Percentiles rank a stretch among this genome's conserved stretches.
Conservation (phyloP, 2,329 filamentous ascomycete genomes). For the Colletotrichum phormii region DNA sequence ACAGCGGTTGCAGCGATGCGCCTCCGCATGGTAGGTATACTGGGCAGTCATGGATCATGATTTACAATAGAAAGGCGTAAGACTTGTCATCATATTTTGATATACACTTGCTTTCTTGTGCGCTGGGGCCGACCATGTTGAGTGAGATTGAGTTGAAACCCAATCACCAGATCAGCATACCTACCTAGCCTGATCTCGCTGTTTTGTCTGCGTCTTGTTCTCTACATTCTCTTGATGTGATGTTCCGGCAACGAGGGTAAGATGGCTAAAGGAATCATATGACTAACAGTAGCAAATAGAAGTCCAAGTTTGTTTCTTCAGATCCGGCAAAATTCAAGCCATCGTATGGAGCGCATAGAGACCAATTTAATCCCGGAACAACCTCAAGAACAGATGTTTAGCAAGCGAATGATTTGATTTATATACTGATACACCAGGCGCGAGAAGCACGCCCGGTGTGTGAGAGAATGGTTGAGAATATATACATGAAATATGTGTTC, state of each 20-base stretch:
- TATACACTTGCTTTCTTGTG: background rate
- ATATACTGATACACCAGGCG: slow-evolving; percentile 25
- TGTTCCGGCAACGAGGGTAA: too few species aligned
- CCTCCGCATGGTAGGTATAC: background rate
- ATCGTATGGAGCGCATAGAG: background rate
- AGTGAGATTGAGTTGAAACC: background rate
- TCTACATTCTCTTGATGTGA: too few species aligned
- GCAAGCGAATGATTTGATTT: slow-evolving; percentile 32
- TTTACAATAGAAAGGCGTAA: background rate
- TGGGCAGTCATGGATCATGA: slow-evolving; percentile 13
- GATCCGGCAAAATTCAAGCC: too few species aligned
- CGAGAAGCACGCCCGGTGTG: slow-evolving; percentile 3
- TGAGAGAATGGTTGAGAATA: slow-evolving; percentile 11
- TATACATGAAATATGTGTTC: slow-evolving; percentile 23
- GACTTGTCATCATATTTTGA: background rate
- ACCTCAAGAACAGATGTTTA: background rate
- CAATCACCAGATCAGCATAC: too few species aligned
- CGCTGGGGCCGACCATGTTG: background rate
- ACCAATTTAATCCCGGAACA: background rate
- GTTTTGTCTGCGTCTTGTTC: too few species aligned
- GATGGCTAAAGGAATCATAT: too few species aligned
- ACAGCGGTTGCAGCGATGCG: slow-evolving; percentile 12
- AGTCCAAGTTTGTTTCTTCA: too few species aligned
- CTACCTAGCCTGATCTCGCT: too few species aligned
- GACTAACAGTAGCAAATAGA: too few species aligned